Base-by-base conservation (phyloP, 495 filamentous ascomycete genomes). In the Letharia lupina region DNA sequence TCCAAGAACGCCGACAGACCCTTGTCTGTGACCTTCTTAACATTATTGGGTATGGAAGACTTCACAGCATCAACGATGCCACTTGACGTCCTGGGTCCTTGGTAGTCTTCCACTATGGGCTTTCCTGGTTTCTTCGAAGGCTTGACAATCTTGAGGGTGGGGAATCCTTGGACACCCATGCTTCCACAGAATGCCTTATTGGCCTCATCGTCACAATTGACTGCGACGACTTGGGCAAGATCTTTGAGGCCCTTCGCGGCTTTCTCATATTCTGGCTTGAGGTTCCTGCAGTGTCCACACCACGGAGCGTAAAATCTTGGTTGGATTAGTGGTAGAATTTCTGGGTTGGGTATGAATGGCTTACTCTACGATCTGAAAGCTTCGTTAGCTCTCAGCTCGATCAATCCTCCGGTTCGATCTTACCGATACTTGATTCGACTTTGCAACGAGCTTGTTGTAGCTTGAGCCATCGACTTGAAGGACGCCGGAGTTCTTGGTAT, bases 201-300 rank as follows among this genome's bases (percentile, higher is more conserved):
- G 62, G 81, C 80, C 50, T 98, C 95, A 37, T 96, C 92, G 69
- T 98, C 94, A 77, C 94, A 99, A 75, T 99, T 90, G 69, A 99
- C 81, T 42, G 94, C 94, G 16, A 89, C 95, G 40, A 98, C 93
- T 71, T 96, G 94, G 63, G 91, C 94, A 40, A 99, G 79, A 11
- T 94, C 95, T 23, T 89, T 85, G 58, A 99, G 87, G 68, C 85
- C 89, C 73, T 89, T 89, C 48, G 94, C 95, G 4, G 87, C 92
- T 76, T 96, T 96, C 72, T 97, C 94, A 77, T 91, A 99, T 62
- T 91, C 90, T 0, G 94, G 94, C 76, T 96, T 91, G 68, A 99
- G 87, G 76, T 88, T 96, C 75, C 96, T 81, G 78, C 94, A 98
- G 75, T 98, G 95, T 33, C 94, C 94, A 70, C 94, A 97, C 95